Evolutionary conservation across 2,329 filamentous ascomycete genomes (phyloP).

Genomic region (Fusarium nisikadoi): DNA sequence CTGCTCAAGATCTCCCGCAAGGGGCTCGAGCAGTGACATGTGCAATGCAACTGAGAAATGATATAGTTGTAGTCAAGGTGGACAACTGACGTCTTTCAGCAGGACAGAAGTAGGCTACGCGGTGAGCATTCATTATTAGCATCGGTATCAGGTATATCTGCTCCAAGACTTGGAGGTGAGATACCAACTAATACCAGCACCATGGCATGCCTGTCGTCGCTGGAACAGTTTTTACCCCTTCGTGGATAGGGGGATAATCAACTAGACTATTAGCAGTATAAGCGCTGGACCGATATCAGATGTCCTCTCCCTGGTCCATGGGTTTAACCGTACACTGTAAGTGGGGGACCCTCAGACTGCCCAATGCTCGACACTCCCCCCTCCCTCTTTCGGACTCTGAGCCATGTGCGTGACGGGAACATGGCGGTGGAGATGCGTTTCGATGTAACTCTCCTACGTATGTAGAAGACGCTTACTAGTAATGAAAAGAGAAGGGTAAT

Average conservation of each 20-base stretch:
- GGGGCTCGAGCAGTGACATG: conserved; percentile 16
- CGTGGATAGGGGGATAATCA: conserved; percentile 1
- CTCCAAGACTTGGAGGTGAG: neutral
- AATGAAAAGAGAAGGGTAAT: neutral
- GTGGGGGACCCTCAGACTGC: neutral
- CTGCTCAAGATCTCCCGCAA: conserved; percentile 9
- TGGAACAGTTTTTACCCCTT: neutral
- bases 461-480: neutral
- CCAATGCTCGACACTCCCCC: conserved; percentile 12
- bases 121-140: neutral
- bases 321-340: neutral
- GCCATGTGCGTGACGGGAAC: conserved; percentile 21
- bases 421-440: conserved; percentile 20
- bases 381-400: neutral
- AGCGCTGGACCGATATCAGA: neutral
- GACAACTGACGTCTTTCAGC: conserved; percentile 13
- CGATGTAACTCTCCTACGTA: conserved; percentile 3
- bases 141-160: neutral
- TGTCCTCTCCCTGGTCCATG: neutral
- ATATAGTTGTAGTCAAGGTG: conserved; percentile 8
- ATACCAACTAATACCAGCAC: neutral
- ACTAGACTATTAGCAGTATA: conserved; percentile 4
- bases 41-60: conserved; percentile 1
- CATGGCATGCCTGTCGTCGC: neutral
- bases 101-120: neutral